Base-by-base conservation (phyloP, 2,329 filamentous ascomycete species). In the Hortaea sp. region DNA sequence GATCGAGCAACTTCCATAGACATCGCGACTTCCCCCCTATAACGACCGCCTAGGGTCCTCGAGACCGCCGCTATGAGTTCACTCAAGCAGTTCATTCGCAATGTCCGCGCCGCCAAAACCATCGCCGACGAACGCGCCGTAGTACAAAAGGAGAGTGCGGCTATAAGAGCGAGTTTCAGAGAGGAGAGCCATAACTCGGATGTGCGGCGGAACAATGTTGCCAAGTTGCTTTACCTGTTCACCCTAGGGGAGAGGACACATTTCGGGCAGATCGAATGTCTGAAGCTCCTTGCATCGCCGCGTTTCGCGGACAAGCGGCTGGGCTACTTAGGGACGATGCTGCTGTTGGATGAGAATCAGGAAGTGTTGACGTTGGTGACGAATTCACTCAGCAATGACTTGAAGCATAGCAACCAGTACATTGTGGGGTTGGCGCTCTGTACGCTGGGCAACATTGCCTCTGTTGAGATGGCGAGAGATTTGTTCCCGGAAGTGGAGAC, bases 91-190 rank as follows among this genome's bases (percentile, higher is more conserved):
- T 98, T 98, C 72, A 98, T 98, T 70, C 89, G 92, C 66, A 97
- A 95, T 71, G 92, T 98, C 65, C 88, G 92, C 66, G 90, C 92
- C 51, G 88, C 92, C 50, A 98, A 98, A 75, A 98, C 92, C 32
- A 95, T 98, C 65, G 94, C 94, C 66, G 92, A 98, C 70, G 92
- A 98, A 74, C 82, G 92, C 64, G 90, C 92, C 44, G 92, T 98
- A 47, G 94, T 98, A 53, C 92, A 97, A 63, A 98, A 98, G 70
- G 92, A 98, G 73, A 98, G 92, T 70, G 92, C 92, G 49, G 87
- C 90, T 41, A 98, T 98, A 64, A 80, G 92, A 69, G 88, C 92
- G 57, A 97, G 90, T 71, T 98, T 98, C 67, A 81, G 92, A 63
- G 92, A 98, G 69, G 92, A 98, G 72, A 94, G 88, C 69, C 82